Evolutionary conservation across 1,139 yeast genomes (phyloP), one percentile per base, ranked within the genome.

Genomic region (Saccharomycopsis crataegensis): DNA sequence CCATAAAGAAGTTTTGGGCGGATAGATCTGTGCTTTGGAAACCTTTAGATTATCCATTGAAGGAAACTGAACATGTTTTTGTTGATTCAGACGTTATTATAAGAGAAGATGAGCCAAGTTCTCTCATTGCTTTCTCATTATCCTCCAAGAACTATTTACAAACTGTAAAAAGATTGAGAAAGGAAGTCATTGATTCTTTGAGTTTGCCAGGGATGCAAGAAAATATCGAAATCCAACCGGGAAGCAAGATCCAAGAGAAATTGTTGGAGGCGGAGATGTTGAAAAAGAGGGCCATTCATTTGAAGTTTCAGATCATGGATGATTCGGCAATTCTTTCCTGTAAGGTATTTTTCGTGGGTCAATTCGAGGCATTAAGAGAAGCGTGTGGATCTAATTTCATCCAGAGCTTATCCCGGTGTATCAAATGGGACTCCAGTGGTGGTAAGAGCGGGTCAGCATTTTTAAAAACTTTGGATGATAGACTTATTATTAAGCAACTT

Each of bases 401-500:
- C 44, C 96, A 90, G 66, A 89, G 97, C 67, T 76, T 94, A 54
- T 84, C 97, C 12, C 72, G 99, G 59, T 93, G 99, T 69, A 80
- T 90, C 37, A 88, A 90, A 65, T 94, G 98, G 98, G 93, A 93
- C 63, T 86, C 96, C 0, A 80, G 85, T 47, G 99, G 99, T 42
- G 99, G 99, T 45, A 93, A 93, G 66, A 87, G 96, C 67, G 98
- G 98, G 0, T 87, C 96, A 1, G 89, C 90, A 17, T 94, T 94
- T 67, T 73, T 94, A 68, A 94, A 93, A 65, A 94, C 99, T 0
- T 64, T 88, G 51, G 99, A 94, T 68, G 89, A 91, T 64, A 72
- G 98, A 57, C 82, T 91, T 60, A 88, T 94, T 53, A 83, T 94
- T 46, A 94, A 94, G 66, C 96, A 93, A 64, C 73, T 94, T 54